Evolutionary conservation across 129 eudicot species (phyloP).

Genomic region (Flaveria robusta): DNA sequence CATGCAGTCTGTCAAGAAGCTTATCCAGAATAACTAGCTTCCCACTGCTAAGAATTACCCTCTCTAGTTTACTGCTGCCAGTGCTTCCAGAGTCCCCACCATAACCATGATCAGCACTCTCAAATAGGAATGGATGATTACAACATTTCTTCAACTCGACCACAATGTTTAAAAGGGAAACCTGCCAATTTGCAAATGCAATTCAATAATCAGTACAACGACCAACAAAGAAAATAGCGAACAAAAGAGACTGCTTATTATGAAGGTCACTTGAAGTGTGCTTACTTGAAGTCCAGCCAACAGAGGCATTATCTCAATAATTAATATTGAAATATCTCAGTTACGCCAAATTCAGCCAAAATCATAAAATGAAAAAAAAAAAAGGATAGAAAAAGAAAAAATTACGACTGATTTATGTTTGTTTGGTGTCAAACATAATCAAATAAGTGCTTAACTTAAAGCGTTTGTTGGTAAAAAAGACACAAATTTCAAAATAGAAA

Average conservation of each 20-base stretch:
- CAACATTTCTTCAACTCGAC: conserved; percentile 99
- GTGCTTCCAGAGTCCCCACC: conserved; percentile 81
- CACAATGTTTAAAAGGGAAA: conserved; percentile 90
- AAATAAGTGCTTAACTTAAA: no score
- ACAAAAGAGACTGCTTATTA: conserved; percentile 4
- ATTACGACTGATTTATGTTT: background rate
- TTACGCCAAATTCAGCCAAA: background rate
- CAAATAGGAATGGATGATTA: conserved; percentile 96
- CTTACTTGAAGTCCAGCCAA: background rate
- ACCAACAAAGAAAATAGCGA: background rate
- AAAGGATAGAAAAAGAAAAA: background rate
- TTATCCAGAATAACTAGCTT: conserved; percentile 94
- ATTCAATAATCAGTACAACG: conserved; percentile 11
- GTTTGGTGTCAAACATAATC: background rate
- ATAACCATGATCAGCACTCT: conserved; percentile 99
- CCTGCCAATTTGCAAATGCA: conserved; percentile 49
- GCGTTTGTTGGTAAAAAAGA: background rate
- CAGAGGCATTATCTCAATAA: background rate
- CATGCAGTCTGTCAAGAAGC: conserved; percentile 86
- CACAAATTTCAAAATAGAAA: background rate
- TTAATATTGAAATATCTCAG: background rate
- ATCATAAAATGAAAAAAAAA: background rate
- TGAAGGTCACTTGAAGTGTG: background rate
- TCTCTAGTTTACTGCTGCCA: conserved; percentile 89
- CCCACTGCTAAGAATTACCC: conserved; percentile 90